These are phyloP conservation scores for Rhizopogon hawkerae DNA, from an alignment of 1,284 basidiomycete species.

Conservation along the genomic window DNA sequence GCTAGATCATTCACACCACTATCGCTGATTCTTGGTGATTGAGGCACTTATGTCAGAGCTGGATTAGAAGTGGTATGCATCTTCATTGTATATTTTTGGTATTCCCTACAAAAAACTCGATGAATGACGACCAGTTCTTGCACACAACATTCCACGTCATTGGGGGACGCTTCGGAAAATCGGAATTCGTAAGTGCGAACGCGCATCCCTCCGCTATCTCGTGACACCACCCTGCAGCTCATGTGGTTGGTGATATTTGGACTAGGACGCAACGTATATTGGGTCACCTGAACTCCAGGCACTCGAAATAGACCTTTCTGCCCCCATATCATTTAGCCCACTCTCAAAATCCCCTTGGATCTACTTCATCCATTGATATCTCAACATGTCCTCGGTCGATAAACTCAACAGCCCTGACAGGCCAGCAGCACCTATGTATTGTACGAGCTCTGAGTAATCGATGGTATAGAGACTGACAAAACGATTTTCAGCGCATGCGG, in stretches of 20 bases:
- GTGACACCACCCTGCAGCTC: background rate
- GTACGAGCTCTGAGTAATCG: slow-evolving; percentile 25
- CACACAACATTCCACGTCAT: background rate
- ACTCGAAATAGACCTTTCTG: background rate
- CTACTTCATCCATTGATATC: slow-evolving; percentile 1
- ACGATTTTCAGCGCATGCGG: slow-evolving; percentile 38
- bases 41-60: no score
- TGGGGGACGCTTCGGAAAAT: background rate
- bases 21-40: background rate
- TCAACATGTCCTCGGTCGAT: slow-evolving; percentile 36
- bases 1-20: background rate
- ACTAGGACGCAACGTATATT: background rate
- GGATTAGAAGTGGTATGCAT: no score
- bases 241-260: background rate
- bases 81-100: background rate
- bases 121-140: background rate
- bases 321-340: background rate
- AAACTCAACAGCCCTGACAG: slow-evolving; percentile 43
- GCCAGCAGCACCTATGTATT: slow-evolving; percentile 38
- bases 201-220: background rate
- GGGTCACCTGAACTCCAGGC: background rate
- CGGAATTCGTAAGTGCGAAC: background rate
- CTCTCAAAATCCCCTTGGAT: background rate
- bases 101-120: background rate
- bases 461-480: background rate